Evolutionary conservation across 352 stramenopile genomes (phyloP), one percentile per base, ranked within the genome.

Genomic region (Pythium guiyangense): DNA sequence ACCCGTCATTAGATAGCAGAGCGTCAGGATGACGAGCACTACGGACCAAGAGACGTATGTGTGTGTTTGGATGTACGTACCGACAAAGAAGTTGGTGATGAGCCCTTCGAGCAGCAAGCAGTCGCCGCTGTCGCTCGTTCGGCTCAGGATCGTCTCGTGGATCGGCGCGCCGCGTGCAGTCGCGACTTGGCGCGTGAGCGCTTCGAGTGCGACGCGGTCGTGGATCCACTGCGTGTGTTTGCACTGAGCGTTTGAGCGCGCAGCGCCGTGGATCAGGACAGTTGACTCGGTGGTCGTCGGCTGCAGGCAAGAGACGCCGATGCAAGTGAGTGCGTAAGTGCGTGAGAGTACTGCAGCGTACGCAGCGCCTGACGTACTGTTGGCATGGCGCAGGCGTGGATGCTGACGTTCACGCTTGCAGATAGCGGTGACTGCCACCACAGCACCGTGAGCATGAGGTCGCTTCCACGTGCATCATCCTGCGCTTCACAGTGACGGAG

Each of bases 31-130:
- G n/a, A n/a, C 15, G 20, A 54, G 4, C 25, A 59, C 5, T 9
- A 37, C 9, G 4, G 4, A 11, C 31, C 31, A 37, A 9, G 31
- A 6, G 22, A 31, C n/a, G n/a, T n/a, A n/a, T n/a, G n/a, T n/a
- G n/a, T n/a, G n/a, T n/a, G n/a, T n/a, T n/a, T n/a, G n/a, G n/a
- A 14, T 22, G 15, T 6, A 69, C 71, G 25, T 60, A 92, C 82
- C 64, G 48, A 89, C 74, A 48, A 88, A 94, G 34, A 94, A 85
- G 56, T 94, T 94, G 52, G 77, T 86, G 49, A 88, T 79, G 22
- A 91, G 62, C 14, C 84, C 84, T 74, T 94, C 84, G 35, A 91
- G 66, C 34, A 94, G 63, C 45, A 72, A 45, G 17, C 39, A 54
- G 31, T 84, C 71, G 14, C 54, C 59, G 12, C 43, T 62, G 4